These are phyloP conservation scores for Obelidium mucronatum DNA, from an alignment of 192 early-diverging fungal species.

Conservation along the genomic window DNA sequence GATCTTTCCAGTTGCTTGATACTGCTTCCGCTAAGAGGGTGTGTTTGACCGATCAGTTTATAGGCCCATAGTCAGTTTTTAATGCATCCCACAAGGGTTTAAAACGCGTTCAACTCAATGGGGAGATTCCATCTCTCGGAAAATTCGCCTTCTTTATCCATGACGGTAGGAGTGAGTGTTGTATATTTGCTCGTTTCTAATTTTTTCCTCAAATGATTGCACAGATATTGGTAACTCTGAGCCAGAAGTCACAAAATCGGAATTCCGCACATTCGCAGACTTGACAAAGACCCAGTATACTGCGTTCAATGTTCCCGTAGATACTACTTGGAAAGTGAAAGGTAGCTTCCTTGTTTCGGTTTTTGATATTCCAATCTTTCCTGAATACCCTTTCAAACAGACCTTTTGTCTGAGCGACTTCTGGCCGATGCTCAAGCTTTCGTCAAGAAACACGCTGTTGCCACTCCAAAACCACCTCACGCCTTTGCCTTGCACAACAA, in stretches of 20 bases:
- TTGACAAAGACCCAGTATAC: conserved; percentile 28
- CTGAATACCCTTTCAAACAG: conserved; percentile 29
- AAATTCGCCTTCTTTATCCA: conserved; percentile 69
- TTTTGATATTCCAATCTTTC: not conserved
- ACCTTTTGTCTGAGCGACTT: conserved; percentile 39
- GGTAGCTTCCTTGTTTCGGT: conserved; percentile 7
- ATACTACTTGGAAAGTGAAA: conserved; percentile 66
- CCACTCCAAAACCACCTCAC: conserved; percentile 36
- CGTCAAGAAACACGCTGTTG: not conserved
- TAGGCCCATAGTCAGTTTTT: not conserved
- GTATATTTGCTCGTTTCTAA: not conserved
- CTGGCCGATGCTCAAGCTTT: conserved; percentile 34
- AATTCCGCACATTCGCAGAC: conserved; percentile 18
- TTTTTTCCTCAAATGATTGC: no score
- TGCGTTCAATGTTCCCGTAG: conserved; percentile 31
- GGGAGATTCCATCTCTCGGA: conserved; percentile 64
- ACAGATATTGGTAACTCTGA: conserved; percentile 17
- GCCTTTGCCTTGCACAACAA: conserved; percentile 35
- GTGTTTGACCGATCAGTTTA: no score
- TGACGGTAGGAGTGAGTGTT: no score
- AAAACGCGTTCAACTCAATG: conserved; percentile 25
- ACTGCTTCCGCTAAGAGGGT: not conserved
- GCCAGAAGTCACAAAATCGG: conserved; percentile 13
- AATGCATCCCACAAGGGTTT: conserved; percentile 4
- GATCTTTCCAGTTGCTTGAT: conserved; percentile 58